phyloP scores from a whole-genome alignment of 768 basidiomycete species.

The Lentinula detonsa region DNA sequence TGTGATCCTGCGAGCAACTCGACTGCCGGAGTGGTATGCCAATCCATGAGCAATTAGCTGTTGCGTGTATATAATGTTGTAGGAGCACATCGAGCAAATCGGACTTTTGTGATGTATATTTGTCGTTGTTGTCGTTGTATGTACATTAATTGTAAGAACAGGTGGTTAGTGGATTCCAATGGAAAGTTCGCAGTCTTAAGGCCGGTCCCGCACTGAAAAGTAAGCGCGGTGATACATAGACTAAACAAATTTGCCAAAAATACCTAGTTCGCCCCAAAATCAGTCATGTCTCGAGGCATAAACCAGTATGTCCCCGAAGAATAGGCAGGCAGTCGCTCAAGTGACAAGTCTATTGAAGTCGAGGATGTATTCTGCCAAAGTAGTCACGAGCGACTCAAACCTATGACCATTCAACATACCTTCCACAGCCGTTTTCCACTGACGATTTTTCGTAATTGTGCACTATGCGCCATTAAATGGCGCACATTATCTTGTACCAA shows the following conservation, averaged over 20 bases:
- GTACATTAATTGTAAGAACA: not conserved
- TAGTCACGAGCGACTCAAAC: not conserved
- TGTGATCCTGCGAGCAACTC: not conserved
- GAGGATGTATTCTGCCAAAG: not conserved
- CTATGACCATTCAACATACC: slow-evolving; percentile 26
- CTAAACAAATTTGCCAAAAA: not conserved
- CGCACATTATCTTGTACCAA: slow-evolving; percentile 31
- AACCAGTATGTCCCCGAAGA: slow-evolving; percentile 31
- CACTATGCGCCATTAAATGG: slow-evolving; percentile 33
- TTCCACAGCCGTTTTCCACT: slow-evolving; percentile 49
- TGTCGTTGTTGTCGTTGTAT: not conserved
- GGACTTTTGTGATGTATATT: not conserved
- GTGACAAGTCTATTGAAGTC: slow-evolving; percentile 13
- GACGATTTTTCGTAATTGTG: slow-evolving; percentile 38
- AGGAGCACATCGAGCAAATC: not conserved
- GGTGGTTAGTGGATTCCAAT: not conserved
- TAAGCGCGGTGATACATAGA: not conserved
- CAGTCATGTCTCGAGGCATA: slow-evolving; percentile 20
- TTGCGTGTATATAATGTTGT: not conserved
- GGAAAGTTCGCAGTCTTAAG: not conserved
- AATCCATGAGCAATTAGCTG: not conserved
- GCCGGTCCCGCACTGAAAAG: not conserved
- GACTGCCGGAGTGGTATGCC: not conserved
- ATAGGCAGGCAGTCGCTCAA: slow-evolving; percentile 24
- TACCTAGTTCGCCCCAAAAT: not conserved